Base-by-base conservation (phyloP, 2,329 filamentous ascomycete genomes). In the Hirsutella minnesotensis region DNA sequence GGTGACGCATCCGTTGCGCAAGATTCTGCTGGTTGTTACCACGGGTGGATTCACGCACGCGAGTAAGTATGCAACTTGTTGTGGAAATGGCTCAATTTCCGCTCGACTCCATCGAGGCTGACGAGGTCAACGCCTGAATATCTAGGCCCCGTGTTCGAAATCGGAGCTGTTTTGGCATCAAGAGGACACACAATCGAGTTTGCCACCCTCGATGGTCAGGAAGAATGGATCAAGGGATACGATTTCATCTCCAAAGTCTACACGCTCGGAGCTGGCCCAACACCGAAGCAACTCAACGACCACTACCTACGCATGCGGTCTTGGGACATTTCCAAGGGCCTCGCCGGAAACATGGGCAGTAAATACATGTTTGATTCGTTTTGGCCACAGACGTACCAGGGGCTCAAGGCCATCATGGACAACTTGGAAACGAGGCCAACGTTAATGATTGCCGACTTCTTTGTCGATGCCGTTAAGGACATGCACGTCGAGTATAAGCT, bases 371-470 rank as follows among this genome's bases (percentile, higher is more conserved):
- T 62, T 41, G 62, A 66, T 40, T 55, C 56, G 1, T 59, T 57
- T 46, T 67, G 62, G 63, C 53, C 57, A 9, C 45, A 56, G 9
- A 57, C 52, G 19, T 55, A 55, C 27, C 47, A 42, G 1, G 42
- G 46, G 4, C 44, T 58, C 3, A 41, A 39, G 1, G 29, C n/a
- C 1, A 15, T 58, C 1, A 2, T 49, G 52, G 12, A 18, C 38
- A 19, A 4, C 10, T 10, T 10, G n/a, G 24, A 29, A 27, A 7
- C 7, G 7, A 27, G 24, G 38, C 66, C 66, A 0, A 57, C 62
- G 47, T 56, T 68, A 42, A 63, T 69, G 20, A 43, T 69, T 3
- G 61, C 63, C 0, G 66, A 69, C 41, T 69, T 66, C 54, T 66
- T 68, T 33, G 63, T 62, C 22, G 64, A 69, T 7, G 56, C 59